Evolutionary conservation across 2,329 filamentous ascomycete species (phyloP).

Genomic region (Phoma herbarum): DNA sequence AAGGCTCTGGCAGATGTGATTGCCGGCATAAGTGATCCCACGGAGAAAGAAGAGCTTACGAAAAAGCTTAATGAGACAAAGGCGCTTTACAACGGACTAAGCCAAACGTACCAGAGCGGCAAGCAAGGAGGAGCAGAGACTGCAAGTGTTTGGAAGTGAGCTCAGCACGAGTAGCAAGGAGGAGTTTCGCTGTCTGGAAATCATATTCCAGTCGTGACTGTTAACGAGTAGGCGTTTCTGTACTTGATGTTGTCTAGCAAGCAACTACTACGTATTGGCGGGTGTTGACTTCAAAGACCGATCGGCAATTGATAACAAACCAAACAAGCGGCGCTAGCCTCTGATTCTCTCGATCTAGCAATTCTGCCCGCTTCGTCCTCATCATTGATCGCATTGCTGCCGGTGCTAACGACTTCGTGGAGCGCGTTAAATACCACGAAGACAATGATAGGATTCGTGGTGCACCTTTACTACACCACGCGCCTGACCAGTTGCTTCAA

Average conservation of each 20-base stretch:
- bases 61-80: slow-evolving; percentile 61
- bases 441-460: background rate
- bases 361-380: slow-evolving; percentile 1
- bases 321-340: slow-evolving; percentile 2
- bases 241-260: too few species aligned
- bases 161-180: background rate
- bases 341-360: background rate
- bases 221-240: too few species aligned
- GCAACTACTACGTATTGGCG: background rate
- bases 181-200: background rate
- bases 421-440: background rate
- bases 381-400: background rate
- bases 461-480: background rate
- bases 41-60: slow-evolving; percentile 22
- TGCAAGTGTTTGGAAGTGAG: slow-evolving; percentile 29
- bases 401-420: background rate
- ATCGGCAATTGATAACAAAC: slow-evolving; percentile 3
- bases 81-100: slow-evolving; percentile 40
- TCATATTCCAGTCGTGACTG: too few species aligned
- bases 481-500: background rate
- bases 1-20: slow-evolving; percentile 32
- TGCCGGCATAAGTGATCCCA: slow-evolving; percentile 28
- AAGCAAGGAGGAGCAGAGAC: slow-evolving; percentile 24
- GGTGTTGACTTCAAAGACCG: slow-evolving; percentile 5
- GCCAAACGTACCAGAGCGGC: slow-evolving; percentile 30